Conservation (phyloP, 2,329 filamentous ascomycete genomes). For the Stachybotrys chlorohalonatus region DNA sequence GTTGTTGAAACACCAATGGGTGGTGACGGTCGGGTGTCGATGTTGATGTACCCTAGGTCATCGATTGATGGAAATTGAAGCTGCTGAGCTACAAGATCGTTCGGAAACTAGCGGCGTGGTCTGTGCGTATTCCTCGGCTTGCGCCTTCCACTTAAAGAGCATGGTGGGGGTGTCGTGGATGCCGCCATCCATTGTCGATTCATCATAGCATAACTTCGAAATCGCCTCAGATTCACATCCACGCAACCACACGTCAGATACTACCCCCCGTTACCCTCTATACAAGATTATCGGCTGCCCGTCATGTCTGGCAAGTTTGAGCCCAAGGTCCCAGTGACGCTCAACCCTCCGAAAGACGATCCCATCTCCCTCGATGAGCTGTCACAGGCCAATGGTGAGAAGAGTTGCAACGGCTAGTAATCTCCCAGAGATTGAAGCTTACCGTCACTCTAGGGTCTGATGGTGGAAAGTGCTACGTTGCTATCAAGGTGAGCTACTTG, state of each 20-base stretch:
- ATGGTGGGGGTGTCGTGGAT: not conserved
- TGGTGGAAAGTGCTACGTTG: conserved; percentile 57
- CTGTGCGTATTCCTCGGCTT: not conserved
- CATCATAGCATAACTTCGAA: not conserved
- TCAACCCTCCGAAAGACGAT: conserved; percentile 81
- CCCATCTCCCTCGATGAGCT: conserved; percentile 74
- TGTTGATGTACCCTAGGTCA: too few species aligned
- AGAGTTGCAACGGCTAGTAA: not conserved
- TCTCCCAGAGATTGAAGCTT: not conserved
- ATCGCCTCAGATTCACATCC: too few species aligned
- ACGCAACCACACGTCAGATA: too few species aligned
- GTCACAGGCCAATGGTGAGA: conserved; percentile 71
- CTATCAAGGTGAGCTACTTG: conserved; percentile 50
- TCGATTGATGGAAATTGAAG: too few species aligned
- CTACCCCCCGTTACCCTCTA: too few species aligned
- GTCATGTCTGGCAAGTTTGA: conserved; percentile 60
- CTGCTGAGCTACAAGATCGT: not conserved
- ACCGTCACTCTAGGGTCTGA: conserved; percentile 43
- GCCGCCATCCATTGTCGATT: not conserved
- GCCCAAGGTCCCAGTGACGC: conserved; percentile 65
- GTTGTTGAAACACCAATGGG: too few species aligned
- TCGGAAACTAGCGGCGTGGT: not conserved
- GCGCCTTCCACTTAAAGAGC: not conserved
- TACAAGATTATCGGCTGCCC: not conserved
- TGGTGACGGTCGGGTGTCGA: too few species aligned